Percentiles rank a stretch among this genome's conserved stretches.
Evolutionary conservation across 2,329 filamentous ascomycete species (phyloP).

Genomic region (Aspergillus phoenicis): DNA sequence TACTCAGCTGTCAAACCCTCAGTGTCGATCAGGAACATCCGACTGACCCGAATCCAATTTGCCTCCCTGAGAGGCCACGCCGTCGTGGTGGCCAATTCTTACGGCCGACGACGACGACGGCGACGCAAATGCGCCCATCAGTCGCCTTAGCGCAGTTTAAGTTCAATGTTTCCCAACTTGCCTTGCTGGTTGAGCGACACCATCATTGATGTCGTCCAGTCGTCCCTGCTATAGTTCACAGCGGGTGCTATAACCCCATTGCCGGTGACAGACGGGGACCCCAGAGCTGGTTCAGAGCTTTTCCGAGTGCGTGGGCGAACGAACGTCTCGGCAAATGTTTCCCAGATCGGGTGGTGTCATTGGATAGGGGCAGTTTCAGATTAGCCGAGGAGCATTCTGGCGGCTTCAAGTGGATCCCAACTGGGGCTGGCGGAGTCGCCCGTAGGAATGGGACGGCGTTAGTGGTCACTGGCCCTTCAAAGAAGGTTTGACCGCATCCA

Average conservation of each 20-base stretch:
- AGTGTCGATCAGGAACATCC: constrained; percentile 16
- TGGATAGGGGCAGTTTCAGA: constrained; percentile 25
- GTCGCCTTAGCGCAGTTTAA: background rate
- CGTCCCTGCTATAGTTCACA: background rate
- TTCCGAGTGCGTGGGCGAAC: constrained; percentile 21
- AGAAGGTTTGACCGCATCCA: constrained; percentile 12
- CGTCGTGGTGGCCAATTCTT: background rate
- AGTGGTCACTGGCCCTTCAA: constrained; percentile 7
- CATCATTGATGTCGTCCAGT: background rate
- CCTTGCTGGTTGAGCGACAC: background rate
- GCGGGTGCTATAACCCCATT: constrained; percentile 5
- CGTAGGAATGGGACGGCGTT: constrained; percentile 8
- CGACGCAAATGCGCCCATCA: background rate
- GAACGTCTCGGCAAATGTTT: constrained; percentile 25
- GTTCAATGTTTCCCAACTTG: background rate
- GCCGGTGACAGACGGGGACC: constrained; percentile 4
- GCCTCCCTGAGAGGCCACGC: background rate
- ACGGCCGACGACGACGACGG: constrained; percentile 1
- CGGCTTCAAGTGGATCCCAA: constrained; percentile 6
- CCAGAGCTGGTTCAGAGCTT: constrained; percentile 14
- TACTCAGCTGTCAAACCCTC: constrained; percentile 10
- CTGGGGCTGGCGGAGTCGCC: constrained; percentile 6
- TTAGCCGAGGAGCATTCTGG: constrained; percentile 22
- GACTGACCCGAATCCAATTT: constrained; percentile 8
- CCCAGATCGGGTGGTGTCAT: constrained; percentile 10